Evolutionary conservation across 1,284 basidiomycete genomes (phyloP), one percentile per base, ranked within the genome.

Genomic region (Malassezia nana): DNA sequence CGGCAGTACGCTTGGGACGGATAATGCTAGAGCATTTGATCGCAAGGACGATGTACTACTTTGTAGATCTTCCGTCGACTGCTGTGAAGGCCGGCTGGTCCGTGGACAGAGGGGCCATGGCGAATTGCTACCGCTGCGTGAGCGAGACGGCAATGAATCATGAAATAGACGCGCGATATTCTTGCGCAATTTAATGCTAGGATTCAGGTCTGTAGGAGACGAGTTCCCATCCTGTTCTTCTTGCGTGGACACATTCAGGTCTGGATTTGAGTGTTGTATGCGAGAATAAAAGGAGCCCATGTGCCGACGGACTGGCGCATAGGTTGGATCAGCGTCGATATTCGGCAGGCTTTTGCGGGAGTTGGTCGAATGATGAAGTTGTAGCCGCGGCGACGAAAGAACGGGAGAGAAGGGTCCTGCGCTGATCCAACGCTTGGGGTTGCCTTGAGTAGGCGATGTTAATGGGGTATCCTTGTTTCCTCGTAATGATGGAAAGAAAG

Each of bases 91-190:
- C 7, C 20, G 43, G 1, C 9, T 13, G 25, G 45, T 9, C 30
- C 30, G 45, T 15, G 40, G 26, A 28, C 45, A 35, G 18, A 47
- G 29, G 6, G 43, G 26, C 12, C 24, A 25, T 12, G 45, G 32
- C 33, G 32, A 31, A 25, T 30, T 35, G 15, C 22, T 35, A 4
- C 32, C 32, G 29, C 45, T 47, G 20, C 22, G 18, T n/a, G 45
- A 35, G 45, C 20, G 3, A 10, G 16, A 12, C 13, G 40, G 25
- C 6, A 20, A 25, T n/a, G 28, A 32, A 15, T 55, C 53, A 16
- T 29, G 29, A 25, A 39, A 45, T 5, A 55, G 16, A 28, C 46
- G 46, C 18, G 53, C 38, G 20, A 55, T 41, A 28, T 50, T 46
- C n/a, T 33, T 48, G 26, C 39, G 10, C 0, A 46, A 20, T 13